These are phyloP conservation scores for Pseudocercospora vitis DNA, from an alignment of 2,329 filamentous ascomycete species.

Conservation along the genomic window DNA sequence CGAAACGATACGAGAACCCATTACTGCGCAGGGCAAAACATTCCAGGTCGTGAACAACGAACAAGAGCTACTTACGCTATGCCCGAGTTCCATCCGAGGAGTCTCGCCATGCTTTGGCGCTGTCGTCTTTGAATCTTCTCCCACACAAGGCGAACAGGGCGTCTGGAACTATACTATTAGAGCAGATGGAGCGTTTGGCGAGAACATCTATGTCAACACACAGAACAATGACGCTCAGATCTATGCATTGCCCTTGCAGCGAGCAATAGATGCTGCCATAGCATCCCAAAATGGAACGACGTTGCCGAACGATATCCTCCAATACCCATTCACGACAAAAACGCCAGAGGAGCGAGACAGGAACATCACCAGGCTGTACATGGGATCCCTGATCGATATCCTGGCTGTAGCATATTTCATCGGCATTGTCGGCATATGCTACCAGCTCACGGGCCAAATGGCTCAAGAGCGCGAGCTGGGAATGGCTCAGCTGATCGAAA, in stretches of 20 bases:
- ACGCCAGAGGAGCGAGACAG: constrained; percentile 67
- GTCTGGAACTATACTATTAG: constrained; percentile 86
- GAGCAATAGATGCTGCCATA: constrained; percentile 74
- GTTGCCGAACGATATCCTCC: constrained; percentile 46
- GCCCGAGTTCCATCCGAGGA: constrained; percentile 58
- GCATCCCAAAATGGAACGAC: constrained; percentile 52
- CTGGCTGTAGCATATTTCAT: constrained; percentile 78
- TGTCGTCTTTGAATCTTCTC: constrained; percentile 73
- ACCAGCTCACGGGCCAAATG: constrained; percentile 83
- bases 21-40: constrained; percentile 56
- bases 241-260: constrained; percentile 76
- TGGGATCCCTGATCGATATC: constrained; percentile 71
- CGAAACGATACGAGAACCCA: constrained; percentile 58
- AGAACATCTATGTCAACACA: constrained; percentile 63
- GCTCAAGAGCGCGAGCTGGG: constrained; percentile 82
- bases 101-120: constrained; percentile 72
- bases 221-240: constrained; percentile 72
- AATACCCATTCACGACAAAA: constrained; percentile 75
- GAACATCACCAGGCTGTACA: constrained; percentile 67
- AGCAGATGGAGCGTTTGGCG: constrained; percentile 69
- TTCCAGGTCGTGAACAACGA: constrained; percentile 57
- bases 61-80: constrained; percentile 61
- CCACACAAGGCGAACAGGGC: constrained; percentile 63
- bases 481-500: constrained; percentile 84
- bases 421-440: constrained; percentile 76